Conservation (phyloP, 306 rosid genomes). For the Medicago lupulina region DNA sequence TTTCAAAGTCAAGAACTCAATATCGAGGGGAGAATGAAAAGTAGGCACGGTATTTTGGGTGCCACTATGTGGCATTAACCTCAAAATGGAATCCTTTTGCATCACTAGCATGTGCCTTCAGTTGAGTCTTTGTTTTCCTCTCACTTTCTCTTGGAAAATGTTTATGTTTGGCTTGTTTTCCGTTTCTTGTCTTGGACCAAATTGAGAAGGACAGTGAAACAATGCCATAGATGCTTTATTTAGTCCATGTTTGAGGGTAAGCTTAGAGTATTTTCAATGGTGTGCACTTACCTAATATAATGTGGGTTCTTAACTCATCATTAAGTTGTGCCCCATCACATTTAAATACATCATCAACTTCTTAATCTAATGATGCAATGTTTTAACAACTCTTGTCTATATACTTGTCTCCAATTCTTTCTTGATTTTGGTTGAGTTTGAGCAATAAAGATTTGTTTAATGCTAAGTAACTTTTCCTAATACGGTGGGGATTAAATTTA, state of each 20-base stretch:
- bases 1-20: slow-evolving; percentile 43
- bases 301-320: slow-evolving; percentile 8
- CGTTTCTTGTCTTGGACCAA: not conserved
- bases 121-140: slow-evolving; percentile 6
- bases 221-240: not conserved
- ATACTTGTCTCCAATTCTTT: not conserved
- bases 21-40: slow-evolving; percentile 42
- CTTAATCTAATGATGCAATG: not conserved
- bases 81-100: slow-evolving; percentile 40
- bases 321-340: not conserved
- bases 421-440: not conserved
- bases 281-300: not conserved
- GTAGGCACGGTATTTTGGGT: slow-evolving; percentile 40
- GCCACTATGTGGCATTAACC: slow-evolving; percentile 35
- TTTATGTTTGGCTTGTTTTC: slow-evolving; percentile 15
- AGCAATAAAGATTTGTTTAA: not conserved
- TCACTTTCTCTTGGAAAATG: slow-evolving; percentile 24
- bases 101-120: slow-evolving; percentile 38
- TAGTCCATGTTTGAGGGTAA: not conserved
- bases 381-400: not conserved
- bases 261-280: not conserved
- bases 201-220: slow-evolving; percentile 1
- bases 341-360: not conserved
- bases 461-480: not conserved
- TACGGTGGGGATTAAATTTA: not conserved